Evolutionary conservation across 768 basidiomycete genomes (phyloP), one percentile per base, ranked within the genome.

Genomic region (Podaxis rugospora): DNA sequence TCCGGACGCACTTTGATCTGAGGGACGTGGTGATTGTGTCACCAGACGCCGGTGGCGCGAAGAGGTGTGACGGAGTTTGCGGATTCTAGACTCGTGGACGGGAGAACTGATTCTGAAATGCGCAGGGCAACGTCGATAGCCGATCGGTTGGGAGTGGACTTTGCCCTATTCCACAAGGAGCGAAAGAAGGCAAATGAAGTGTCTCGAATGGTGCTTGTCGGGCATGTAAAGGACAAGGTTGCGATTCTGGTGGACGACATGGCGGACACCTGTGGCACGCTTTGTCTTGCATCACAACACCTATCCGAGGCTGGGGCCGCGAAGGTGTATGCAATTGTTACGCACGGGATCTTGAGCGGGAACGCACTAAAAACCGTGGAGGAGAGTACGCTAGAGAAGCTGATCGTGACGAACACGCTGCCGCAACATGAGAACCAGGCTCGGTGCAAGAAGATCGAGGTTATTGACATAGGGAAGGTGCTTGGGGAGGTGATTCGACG

Each of bases 161-260:
- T 99, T 78, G 97, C 97, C 25, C 79, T 99, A 57, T 98, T 98
- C 81, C 97, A 99, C 85, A 95, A 98, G 72, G 97, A 99, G 80
- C 90, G 96, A 63, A 95, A 95, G 79, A 95, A 93, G 76, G 93
- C 93, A 32, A 96, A 95, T 73, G 90, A 93, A 64, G 93, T 96
- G 5, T 94, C 93, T 62, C 86, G 94, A 59, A 95, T 95, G 94
- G 85, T 95, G 59, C 86, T 99, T 55, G 96, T 99, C 49, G 97
- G 97, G 1, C 88, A 93, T 68, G 95, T 95, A 64, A 87, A 85
- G 70, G 94, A 88, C 71, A 95, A 98, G 78, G 82, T 87, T 46
- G 97, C 95, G 57, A 95, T 99, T 61, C 80, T 99, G 28, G 91
- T 98, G 49, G 97, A 98, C 79, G 97, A 99, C 79, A 98, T 99